A percentile compares a stretch with the other conserved stretches of the same genome.
phyloP scores from a whole-genome alignment of 1,284 basidiomycete species.

The Papiliotrema fonsecae region DNA sequence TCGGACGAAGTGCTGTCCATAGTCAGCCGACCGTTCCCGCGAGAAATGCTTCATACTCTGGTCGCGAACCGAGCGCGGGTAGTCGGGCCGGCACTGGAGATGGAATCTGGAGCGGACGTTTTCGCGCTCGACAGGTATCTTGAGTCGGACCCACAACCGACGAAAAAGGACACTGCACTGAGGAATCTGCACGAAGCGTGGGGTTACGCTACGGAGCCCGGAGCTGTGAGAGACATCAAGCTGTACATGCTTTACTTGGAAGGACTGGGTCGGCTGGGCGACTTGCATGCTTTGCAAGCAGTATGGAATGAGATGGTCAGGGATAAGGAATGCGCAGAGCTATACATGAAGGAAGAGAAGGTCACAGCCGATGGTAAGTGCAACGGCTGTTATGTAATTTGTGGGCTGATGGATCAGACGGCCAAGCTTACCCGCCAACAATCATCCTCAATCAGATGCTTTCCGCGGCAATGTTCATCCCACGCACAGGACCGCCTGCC shows the following conservation, averaged over 20 bases:
- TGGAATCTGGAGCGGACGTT: background rate
- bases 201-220: slow-evolving; percentile 20
- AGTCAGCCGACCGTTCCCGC: background rate
- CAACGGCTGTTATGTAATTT: background rate
- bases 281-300: slow-evolving; percentile 24
- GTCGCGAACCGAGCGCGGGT: slow-evolving; percentile 1
- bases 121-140: background rate
- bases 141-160: background rate
- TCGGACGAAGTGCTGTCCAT: background rate
- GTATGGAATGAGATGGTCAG: slow-evolving; percentile 37
- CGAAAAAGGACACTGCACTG: slow-evolving; percentile 4
- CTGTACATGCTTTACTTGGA: slow-evolving; percentile 42
- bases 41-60: background rate
- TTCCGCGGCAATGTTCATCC: slow-evolving; percentile 30
- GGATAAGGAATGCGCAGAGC: slow-evolving; percentile 25
- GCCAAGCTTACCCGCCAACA: slow-evolving; percentile 33
- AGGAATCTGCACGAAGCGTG: slow-evolving; percentile 26
- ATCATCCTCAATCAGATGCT: slow-evolving; percentile 42
- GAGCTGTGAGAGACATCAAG: slow-evolving; percentile 33
- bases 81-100: background rate
- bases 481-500: slow-evolving; percentile 20
- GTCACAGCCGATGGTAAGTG: slow-evolving; percentile 6
- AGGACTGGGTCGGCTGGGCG: slow-evolving; percentile 38
- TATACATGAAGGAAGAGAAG: slow-evolving; percentile 20
- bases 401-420: background rate